A percentile compares a stretch with the other conserved stretches of the same genome.
phyloP scores from a whole-genome alignment of 1,284 basidiomycete species.

The Mycocalia duriaeana region DNA sequence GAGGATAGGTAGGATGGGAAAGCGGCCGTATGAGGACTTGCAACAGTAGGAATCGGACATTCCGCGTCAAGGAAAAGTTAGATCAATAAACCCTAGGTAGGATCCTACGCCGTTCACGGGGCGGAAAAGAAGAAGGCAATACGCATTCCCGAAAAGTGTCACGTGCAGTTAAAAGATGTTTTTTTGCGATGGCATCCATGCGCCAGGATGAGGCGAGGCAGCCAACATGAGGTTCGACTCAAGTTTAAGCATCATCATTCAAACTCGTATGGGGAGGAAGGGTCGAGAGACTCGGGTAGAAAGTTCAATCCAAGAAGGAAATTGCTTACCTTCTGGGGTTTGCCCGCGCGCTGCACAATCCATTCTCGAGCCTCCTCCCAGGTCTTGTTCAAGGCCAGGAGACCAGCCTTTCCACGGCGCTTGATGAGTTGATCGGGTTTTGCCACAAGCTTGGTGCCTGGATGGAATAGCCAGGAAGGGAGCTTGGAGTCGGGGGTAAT shows the following conservation, averaged over 20 bases:
- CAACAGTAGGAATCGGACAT: too few relatives aligned
- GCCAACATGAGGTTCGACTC: too few relatives aligned
- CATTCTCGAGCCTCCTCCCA: constrained; percentile 86
- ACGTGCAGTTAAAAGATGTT: neutral
- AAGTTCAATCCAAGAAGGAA: too few relatives aligned
- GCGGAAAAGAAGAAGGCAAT: neutral
- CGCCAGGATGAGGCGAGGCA: too few relatives aligned
- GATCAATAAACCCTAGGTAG: too few relatives aligned
- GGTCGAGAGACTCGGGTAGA: too few relatives aligned
- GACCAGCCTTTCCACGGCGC: constrained; percentile 96
- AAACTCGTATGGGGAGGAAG: too few relatives aligned
- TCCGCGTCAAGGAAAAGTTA: too few relatives aligned
- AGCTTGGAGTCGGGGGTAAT: constrained; percentile 65
- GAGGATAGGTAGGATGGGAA: too few relatives aligned
- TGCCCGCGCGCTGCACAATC: constrained; percentile 89
- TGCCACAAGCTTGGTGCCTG: constrained; percentile 81
- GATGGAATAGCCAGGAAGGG: constrained; percentile 74
- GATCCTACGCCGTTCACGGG: too few relatives aligned
- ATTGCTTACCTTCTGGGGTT: constrained; percentile 77
- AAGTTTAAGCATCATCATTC: too few relatives aligned
- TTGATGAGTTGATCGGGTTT: constrained; percentile 99
- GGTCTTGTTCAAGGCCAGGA: constrained; percentile 90
- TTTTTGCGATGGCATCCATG: neutral
- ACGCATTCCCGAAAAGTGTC: neutral
- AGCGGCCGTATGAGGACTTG: too few relatives aligned